Percentiles rank a stretch among this genome's conserved stretches.
phyloP scores from a whole-genome alignment of 768 basidiomycete species.

The Suillus tomentosus region DNA sequence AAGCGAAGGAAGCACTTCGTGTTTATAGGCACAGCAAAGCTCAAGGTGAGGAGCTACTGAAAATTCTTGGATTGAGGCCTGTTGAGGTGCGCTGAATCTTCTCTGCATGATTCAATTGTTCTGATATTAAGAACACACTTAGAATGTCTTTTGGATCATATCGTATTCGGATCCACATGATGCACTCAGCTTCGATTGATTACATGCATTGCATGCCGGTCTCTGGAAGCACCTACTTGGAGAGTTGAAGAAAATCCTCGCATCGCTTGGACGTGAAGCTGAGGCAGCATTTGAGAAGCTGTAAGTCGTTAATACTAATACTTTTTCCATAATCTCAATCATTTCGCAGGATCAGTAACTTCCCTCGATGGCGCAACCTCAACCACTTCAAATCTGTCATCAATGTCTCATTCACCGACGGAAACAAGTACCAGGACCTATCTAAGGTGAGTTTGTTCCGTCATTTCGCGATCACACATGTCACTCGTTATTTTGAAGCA shows the following conservation, averaged over 20 bases:
- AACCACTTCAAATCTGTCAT: constrained; percentile 33
- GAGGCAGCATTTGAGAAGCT: constrained; percentile 19
- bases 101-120: neutral
- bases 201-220: constrained; percentile 39
- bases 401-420: constrained; percentile 35
- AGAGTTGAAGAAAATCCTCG: constrained; percentile 27
- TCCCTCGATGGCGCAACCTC: constrained; percentile 38
- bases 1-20: constrained; percentile 17
- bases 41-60: constrained; percentile 25
- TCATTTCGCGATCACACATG: neutral
- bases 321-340: constrained; percentile 1
- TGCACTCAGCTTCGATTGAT: constrained; percentile 40
- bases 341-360: constrained; percentile 25
- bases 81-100: constrained; percentile 13
- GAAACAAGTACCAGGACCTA: constrained; percentile 38
- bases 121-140: neutral
- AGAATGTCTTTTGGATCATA: constrained; percentile 47
- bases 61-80: constrained; percentile 21
- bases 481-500: constrained; percentile 7
- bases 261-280: constrained; percentile 14
- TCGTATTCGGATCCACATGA: constrained; percentile 35
- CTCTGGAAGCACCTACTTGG: constrained; percentile 36
- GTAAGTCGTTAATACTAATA: constrained; percentile 23
- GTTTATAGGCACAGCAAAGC: neutral
- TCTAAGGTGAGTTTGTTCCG: constrained; percentile 29